These are phyloP conservation scores for Mariannaea sp. DNA, from an alignment of 2,329 filamentous ascomycete species.

Conservation along the genomic window DNA sequence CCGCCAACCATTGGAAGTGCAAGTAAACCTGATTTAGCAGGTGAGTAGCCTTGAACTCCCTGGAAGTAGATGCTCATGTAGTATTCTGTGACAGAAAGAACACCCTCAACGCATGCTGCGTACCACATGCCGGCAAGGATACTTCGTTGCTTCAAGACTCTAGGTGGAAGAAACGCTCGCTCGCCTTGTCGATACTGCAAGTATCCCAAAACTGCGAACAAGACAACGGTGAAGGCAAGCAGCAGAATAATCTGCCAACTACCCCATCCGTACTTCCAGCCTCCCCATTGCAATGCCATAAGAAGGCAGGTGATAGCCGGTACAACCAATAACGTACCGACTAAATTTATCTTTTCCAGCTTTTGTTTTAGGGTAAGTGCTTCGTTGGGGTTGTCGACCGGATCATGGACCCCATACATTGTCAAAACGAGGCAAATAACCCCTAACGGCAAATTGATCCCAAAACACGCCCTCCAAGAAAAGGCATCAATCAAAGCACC, in stretches of 20 bases:
- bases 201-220: constrained; percentile 25
- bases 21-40: constrained; percentile 26
- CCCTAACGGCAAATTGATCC: constrained; percentile 29
- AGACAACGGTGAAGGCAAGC: constrained; percentile 12
- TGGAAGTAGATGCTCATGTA: constrained; percentile 38
- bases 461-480: constrained; percentile 35
- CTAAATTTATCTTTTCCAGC: constrained; percentile 20
- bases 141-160: constrained; percentile 31
- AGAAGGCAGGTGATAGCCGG: constrained; percentile 29
- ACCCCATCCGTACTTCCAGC: constrained; percentile 29
- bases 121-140: constrained; percentile 34
- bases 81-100: constrained; percentile 32
- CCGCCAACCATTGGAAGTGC: constrained; percentile 34
- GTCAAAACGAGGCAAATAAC: constrained; percentile 26
- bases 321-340: constrained; percentile 23
- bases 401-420: constrained; percentile 27
- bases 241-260: constrained; percentile 29
- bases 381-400: not conserved
- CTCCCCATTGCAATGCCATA: constrained; percentile 36
- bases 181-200: constrained; percentile 29
- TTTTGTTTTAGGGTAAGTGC: constrained; percentile 23
- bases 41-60: constrained; percentile 29
- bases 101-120: constrained; percentile 29
- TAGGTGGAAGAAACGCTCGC: constrained; percentile 22
- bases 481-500: constrained; percentile 26